phyloP scores from a whole-genome alignment of 805 yeast species.

The Wickerhamiella sorbophila region DNA sequence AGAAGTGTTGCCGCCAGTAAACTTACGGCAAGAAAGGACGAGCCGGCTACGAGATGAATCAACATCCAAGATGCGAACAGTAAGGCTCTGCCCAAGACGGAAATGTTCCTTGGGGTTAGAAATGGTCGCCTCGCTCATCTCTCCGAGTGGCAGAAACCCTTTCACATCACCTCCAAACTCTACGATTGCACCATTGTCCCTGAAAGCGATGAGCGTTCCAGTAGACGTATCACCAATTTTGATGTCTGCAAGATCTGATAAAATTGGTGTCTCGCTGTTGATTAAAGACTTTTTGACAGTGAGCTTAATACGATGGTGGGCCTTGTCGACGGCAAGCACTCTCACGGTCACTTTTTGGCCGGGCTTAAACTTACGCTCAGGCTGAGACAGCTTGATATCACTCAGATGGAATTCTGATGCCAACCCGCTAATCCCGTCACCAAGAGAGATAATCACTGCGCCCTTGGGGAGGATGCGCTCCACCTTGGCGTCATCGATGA shows the following conservation, averaged over 20 bases:
- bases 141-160: constrained; percentile 75
- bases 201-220: constrained; percentile 61
- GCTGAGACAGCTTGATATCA: constrained; percentile 70
- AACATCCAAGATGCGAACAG: constrained; percentile 47
- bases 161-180: constrained; percentile 65
- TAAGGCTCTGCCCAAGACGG: constrained; percentile 70
- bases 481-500: constrained; percentile 40
- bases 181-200: constrained; percentile 66
- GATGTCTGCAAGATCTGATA: constrained; percentile 40
- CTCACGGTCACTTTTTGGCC: constrained; percentile 64
- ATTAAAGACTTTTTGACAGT: constrained; percentile 80
- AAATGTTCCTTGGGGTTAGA: constrained; percentile 63
- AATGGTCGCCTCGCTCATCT: constrained; percentile 81
- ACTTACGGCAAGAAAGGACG: constrained; percentile 50
- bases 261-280: constrained; percentile 29
- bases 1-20: constrained; percentile 32
- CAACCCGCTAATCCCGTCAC: constrained; percentile 47
- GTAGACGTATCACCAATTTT: constrained; percentile 31
- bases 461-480: constrained; percentile 41
- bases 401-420: constrained; percentile 69
- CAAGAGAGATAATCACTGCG: constrained; percentile 56
- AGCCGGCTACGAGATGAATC: constrained; percentile 41
- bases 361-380: constrained; percentile 81
- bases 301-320: constrained; percentile 37
- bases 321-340: constrained; percentile 20